Evolutionary conservation across 768 basidiomycete species (phyloP).

Genomic region (Cantharellus anzutake): DNA sequence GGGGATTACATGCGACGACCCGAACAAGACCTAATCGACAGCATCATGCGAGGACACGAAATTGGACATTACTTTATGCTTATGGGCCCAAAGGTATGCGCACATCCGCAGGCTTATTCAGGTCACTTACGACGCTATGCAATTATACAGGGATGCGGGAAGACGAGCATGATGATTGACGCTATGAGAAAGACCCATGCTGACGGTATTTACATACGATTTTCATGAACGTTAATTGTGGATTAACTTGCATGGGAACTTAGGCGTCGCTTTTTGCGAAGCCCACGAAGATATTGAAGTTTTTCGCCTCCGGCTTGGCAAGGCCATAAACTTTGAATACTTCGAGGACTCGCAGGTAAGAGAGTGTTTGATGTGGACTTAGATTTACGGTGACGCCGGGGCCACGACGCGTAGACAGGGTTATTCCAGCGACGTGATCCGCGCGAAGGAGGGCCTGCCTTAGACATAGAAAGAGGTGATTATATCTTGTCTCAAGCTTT

Average conservation of each 20-base stretch:
- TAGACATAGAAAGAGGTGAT: slow-evolving; percentile 65
- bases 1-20: slow-evolving; percentile 40
- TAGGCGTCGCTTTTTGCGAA: slow-evolving; percentile 47
- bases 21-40: slow-evolving; percentile 60
- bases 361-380: slow-evolving; percentile 15
- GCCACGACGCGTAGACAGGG: slow-evolving; percentile 17
- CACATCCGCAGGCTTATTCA: slow-evolving; percentile 3
- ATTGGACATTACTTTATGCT: slow-evolving; percentile 57
- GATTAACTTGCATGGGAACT: background rate
- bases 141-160: slow-evolving; percentile 43
- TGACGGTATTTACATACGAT: slow-evolving; percentile 23
- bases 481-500: background rate
- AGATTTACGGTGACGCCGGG: background rate
- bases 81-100: slow-evolving; percentile 50
- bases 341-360: slow-evolving; percentile 51
- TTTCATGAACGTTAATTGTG: background rate
- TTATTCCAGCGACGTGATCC: slow-evolving; percentile 73
- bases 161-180: slow-evolving; percentile 70
- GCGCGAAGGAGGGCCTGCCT: slow-evolving; percentile 57
- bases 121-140: background rate
- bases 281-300: slow-evolving; percentile 79
- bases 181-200: slow-evolving; percentile 59
- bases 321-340: slow-evolving; percentile 72
- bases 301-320: slow-evolving; percentile 68
- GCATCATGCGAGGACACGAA: slow-evolving; percentile 57